A percentile compares a stretch with the other conserved stretches of the same genome.
Evolutionary conservation across 441 rosid species (phyloP).

Genomic region (Breynia disticha): DNA sequence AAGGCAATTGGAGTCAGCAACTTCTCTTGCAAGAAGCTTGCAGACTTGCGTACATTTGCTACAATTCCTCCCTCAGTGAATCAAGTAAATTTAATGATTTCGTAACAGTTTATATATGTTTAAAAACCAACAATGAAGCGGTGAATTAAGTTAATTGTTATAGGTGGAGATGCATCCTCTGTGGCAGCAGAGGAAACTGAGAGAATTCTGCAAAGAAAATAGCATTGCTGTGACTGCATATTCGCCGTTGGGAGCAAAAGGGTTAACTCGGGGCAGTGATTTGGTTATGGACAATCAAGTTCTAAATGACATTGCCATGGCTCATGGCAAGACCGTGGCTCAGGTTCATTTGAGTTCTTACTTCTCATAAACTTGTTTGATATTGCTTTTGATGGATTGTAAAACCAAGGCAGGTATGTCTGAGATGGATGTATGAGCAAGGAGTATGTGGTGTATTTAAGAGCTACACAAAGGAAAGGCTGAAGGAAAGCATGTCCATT

Average conservation of each 20-base stretch:
- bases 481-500: slow-evolving; percentile 22
- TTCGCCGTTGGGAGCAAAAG: slow-evolving; percentile 23
- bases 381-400: neutral
- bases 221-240: slow-evolving; percentile 15
- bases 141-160: too few species aligned
- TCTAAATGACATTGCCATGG: slow-evolving; percentile 18
- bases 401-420: slow-evolving; percentile 15
- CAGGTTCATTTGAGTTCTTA: slow-evolving; percentile 15
- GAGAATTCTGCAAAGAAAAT: slow-evolving; percentile 19
- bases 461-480: slow-evolving; percentile 27
- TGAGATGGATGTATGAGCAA: slow-evolving; percentile 23
- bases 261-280: slow-evolving; percentile 16
- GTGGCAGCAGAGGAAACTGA: slow-evolving; percentile 31
- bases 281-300: slow-evolving; percentile 18
- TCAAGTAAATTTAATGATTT: slow-evolving; percentile 18
- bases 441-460: slow-evolving; percentile 19
- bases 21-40: slow-evolving; percentile 30
- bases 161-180: slow-evolving; percentile 30
- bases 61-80: slow-evolving; percentile 25
- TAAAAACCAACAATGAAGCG: too few species aligned
- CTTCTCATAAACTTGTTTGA: neutral
- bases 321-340: slow-evolving; percentile 23
- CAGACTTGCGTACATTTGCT: slow-evolving; percentile 20
- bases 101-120: neutral
- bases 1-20: slow-evolving; percentile 32